phyloP scores from a whole-genome alignment of 352 stramenopile genomes.

The Globisporangium polare region DNA sequence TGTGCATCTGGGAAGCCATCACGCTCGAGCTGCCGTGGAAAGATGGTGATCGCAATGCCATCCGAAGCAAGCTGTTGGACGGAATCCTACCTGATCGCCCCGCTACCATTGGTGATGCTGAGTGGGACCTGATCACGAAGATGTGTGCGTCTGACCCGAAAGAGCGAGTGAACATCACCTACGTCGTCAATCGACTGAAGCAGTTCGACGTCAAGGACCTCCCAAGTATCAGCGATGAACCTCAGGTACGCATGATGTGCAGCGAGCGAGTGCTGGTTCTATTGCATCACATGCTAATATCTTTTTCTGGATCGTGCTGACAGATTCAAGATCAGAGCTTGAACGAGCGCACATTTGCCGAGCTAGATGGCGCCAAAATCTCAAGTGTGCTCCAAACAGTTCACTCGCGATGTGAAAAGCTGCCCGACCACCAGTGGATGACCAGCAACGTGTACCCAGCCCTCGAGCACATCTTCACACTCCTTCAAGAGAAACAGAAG shows the following conservation, averaged over 20 bases:
- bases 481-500: not conserved
- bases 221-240: not conserved
- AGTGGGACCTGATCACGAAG: slow-evolving; percentile 41
- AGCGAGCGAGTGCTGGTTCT: too few relatives aligned
- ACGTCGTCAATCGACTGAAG: not conserved
- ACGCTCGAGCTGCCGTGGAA: not conserved
- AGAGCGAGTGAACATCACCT: not conserved
- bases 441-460: not conserved
- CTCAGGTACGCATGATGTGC: too few relatives aligned
- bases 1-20: not conserved
- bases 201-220: too few relatives aligned
- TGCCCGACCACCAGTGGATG: not conserved
- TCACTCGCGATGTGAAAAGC: not conserved
- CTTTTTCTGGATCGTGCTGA: not conserved
- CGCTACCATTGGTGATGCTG: slow-evolving; percentile 27
- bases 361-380: not conserved
- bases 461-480: not conserved
- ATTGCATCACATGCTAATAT: not conserved
- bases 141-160: slow-evolving; percentile 51
- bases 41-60: too few relatives aligned
- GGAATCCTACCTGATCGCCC: too few relatives aligned
- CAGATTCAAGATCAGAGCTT: not conserved
- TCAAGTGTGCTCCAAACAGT: not conserved
- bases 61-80: too few relatives aligned
- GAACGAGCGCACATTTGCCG: too few relatives aligned